A percentile compares a stretch with the other conserved stretches of the same genome.
These are phyloP conservation scores for Mycena rebaudengoi DNA, from an alignment of 768 basidiomycete genomes.

Conservation along the genomic window DNA sequence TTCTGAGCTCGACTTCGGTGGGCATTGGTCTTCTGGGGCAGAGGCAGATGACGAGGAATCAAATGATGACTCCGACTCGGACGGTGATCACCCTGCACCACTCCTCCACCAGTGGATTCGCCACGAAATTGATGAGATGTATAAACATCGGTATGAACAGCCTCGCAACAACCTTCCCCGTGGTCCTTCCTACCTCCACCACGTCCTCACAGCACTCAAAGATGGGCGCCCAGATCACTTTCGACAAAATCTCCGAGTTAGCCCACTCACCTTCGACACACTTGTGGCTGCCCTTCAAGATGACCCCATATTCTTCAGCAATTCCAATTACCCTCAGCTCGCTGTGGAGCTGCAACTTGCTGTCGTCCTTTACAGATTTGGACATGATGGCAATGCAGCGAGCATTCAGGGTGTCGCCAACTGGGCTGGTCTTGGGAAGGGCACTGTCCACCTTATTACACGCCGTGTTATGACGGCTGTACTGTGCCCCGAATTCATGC, in stretches of 20 bases:
- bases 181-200: constrained; percentile 8
- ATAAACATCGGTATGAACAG: constrained; percentile 12
- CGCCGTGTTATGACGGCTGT: constrained; percentile 40
- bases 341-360: constrained; percentile 43
- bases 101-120: background rate
- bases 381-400: constrained; percentile 49
- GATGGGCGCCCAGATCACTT: constrained; percentile 35
- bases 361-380: constrained; percentile 48
- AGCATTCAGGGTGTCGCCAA: constrained; percentile 38
- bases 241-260: constrained; percentile 38
- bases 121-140: background rate
- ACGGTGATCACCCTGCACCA: background rate
- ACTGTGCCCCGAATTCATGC: constrained; percentile 34
- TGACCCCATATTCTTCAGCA: constrained; percentile 37
- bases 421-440: constrained; percentile 47
- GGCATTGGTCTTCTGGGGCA: background rate
- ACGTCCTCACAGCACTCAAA: constrained; percentile 33
- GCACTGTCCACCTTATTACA: constrained; percentile 33
- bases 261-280: constrained; percentile 42
- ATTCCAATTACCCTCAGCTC: constrained; percentile 34
- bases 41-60: constrained; percentile 1
- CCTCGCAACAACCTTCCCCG: constrained; percentile 15
- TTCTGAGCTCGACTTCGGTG: background rate
- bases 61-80: background rate
- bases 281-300: constrained; percentile 31